These are phyloP conservation scores for Lodderomyces orthopsilosis DNA, from an alignment of 1,139 yeast genomes.

Conservation along the genomic window DNA sequence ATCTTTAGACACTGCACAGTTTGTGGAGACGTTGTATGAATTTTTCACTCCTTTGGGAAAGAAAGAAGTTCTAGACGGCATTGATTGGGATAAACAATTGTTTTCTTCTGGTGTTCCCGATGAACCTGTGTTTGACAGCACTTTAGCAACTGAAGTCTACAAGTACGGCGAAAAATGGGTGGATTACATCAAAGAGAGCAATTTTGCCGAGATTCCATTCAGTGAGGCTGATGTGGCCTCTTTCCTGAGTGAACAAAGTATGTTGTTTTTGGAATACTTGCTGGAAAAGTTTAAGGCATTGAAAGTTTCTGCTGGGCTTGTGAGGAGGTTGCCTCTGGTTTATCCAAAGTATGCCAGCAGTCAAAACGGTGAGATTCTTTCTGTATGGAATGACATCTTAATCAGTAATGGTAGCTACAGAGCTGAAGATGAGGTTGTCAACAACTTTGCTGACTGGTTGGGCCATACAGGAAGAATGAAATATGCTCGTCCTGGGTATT, in stretches of 20 bases:
- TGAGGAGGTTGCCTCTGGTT: slow-evolving; percentile 20
- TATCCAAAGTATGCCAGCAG: slow-evolving; percentile 26
- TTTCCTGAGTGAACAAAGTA: slow-evolving; percentile 35
- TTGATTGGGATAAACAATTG: slow-evolving; percentile 31
- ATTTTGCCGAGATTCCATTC: slow-evolving; percentile 12
- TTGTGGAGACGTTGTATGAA: slow-evolving; percentile 29
- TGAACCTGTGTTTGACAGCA: slow-evolving; percentile 28
- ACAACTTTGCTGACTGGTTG: slow-evolving; percentile 33
- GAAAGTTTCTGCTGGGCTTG: slow-evolving; percentile 16
- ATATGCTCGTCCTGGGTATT: slow-evolving; percentile 42
- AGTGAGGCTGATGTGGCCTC: slow-evolving; percentile 21
- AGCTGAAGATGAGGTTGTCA: slow-evolving; percentile 19
- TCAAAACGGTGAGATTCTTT: slow-evolving; percentile 33
- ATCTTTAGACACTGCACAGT: slow-evolving; percentile 31
- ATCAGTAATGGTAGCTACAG: slow-evolving; percentile 26
- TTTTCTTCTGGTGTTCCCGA: slow-evolving; percentile 32
- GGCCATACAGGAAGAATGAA: slow-evolving; percentile 46
- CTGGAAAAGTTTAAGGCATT: slow-evolving; percentile 20
- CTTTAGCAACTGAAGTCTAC: slow-evolving; percentile 32
- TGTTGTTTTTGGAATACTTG: slow-evolving; percentile 33
- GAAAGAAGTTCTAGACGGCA: slow-evolving; percentile 17
- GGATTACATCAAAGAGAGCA: slow-evolving; percentile 10
- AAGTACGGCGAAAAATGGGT: slow-evolving; percentile 28
- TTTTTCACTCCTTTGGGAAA: slow-evolving; percentile 21
- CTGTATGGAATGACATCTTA: slow-evolving; percentile 31